Evolutionary conservation across 2,329 filamentous ascomycete genomes (phyloP), one percentile per base, ranked within the genome.

Genomic region (Clarireedia sp.): DNA sequence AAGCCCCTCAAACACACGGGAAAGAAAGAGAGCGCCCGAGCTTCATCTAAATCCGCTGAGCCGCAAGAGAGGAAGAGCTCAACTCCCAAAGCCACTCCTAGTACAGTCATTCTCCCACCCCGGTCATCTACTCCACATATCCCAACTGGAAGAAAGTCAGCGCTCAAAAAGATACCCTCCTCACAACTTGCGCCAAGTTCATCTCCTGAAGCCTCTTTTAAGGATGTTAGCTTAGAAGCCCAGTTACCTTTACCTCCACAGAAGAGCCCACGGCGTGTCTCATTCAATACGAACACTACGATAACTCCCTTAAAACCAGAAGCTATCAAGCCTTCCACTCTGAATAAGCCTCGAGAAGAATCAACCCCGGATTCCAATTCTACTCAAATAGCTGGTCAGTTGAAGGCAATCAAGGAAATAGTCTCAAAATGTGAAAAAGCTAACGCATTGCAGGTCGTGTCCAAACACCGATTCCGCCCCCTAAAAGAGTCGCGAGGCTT

Each of bases 71-170:
- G 17, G 33, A 46, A 48, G 46, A 56, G 45, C 49, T 57, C 49
- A 40, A 50, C 47, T 6, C 59, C 51, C 17, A 53, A 57, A 36
- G 16, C 48, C 38, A 36, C 48, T 49, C 37, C 56, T 19, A 48
- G 55, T 5, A 55, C 61, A 17, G 51, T 57, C 5, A 57, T 60
- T 26, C 58, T 59, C 12, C 56, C 57, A 33, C 48, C 48, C 12
- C 60, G 61, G 43, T 66, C 64, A 3, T 60, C 63, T 1, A 67
- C 65, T 12, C 55, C 64, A 2, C 62, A 62, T 41, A 60, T 66
- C 33, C 64, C 65, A 16, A 56, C 29, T 24, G 60, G 62, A 10
- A 59, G 60, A 33, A 66, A 63, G 46, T 63, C 64, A 10, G 56
- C 61, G 48, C 43, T 65, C 5, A 66, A 63, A 23, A 49, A 19